Evolutionary conservation across 345 rosid genomes (phyloP).

Genomic region (Boechera retrofracta): DNA sequence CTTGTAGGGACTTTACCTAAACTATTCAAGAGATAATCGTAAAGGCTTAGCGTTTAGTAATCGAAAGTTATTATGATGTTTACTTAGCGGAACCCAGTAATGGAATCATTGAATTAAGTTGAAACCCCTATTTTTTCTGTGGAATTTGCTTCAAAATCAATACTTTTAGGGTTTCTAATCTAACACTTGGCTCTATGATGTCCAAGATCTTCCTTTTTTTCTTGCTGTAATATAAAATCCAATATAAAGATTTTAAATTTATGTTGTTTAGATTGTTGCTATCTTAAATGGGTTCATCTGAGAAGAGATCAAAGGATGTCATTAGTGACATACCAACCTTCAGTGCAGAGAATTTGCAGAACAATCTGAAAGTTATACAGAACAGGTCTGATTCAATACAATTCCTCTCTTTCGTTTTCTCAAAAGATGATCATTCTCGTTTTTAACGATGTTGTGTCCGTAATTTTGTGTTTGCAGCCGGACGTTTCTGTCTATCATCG

Average conservation of each 20-base stretch:
- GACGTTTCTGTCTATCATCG: slow-evolving; percentile 88
- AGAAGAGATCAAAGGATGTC: slow-evolving; percentile 66
- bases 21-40: neutral
- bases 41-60: neutral
- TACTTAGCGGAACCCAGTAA: slow-evolving; percentile 1
- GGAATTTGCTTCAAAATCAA: slow-evolving; percentile 1
- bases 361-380: slow-evolving; percentile 86
- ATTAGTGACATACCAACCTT: slow-evolving; percentile 66
- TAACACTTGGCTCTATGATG: neutral
- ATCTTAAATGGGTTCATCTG: slow-evolving; percentile 65
- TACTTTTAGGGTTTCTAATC: neutral
- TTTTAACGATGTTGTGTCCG: slow-evolving; percentile 7
- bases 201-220: neutral
- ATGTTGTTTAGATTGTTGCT: slow-evolving; percentile 30
- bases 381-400: slow-evolving; percentile 66
- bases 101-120: slow-evolving; percentile 2
- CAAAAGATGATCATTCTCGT: slow-evolving; percentile 6
- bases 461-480: slow-evolving; percentile 61
- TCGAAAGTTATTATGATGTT: neutral
- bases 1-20: neutral
- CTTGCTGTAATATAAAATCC: slow-evolving; percentile 4
- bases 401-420: neutral
- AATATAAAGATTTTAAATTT: neutral
- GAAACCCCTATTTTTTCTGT: neutral
- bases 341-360: slow-evolving; percentile 82